Conservation (phyloP, 768 basidiomycete species). For the Collybia mongolica region DNA sequence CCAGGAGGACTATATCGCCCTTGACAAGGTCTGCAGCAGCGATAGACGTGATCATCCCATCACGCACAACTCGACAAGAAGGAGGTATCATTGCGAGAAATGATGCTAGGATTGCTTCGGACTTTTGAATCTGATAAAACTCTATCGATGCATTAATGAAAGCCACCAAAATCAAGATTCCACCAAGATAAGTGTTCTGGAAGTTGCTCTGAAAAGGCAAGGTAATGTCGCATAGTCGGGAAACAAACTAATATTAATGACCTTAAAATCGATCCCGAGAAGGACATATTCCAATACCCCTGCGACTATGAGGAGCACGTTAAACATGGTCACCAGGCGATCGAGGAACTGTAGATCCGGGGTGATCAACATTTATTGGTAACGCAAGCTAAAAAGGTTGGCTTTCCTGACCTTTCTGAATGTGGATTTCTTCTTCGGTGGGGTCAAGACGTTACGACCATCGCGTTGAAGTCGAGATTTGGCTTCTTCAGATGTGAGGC, state of each 20-base stretch:
- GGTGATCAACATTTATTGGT: neutral
- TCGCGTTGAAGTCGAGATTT: slow-evolving; percentile 51
- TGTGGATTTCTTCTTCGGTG: slow-evolving; percentile 66
- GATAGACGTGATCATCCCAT: slow-evolving; percentile 50
- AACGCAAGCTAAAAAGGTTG: neutral
- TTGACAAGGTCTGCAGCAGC: slow-evolving; percentile 64
- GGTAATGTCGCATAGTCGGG: slow-evolving; percentile 10
- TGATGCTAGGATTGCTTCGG: slow-evolving; percentile 68
- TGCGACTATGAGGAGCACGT: slow-evolving; percentile 64
- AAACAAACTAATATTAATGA: slow-evolving; percentile 16
- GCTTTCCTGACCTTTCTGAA: slow-evolving; percentile 48
- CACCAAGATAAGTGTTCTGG: slow-evolving; percentile 67
- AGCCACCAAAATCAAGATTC: slow-evolving; percentile 64
- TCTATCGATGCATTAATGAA: slow-evolving; percentile 72
- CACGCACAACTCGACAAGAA: slow-evolving; percentile 61
- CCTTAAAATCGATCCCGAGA: slow-evolving; percentile 61
- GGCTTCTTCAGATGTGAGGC: slow-evolving; percentile 53
- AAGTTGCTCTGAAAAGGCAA: slow-evolving; percentile 46
- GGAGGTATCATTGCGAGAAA: slow-evolving; percentile 78
- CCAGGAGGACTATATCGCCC: slow-evolving; percentile 64
- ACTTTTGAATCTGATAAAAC: slow-evolving; percentile 72
- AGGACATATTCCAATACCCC: slow-evolving; percentile 67
- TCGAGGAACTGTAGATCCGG: slow-evolving; percentile 52
- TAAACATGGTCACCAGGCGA: slow-evolving; percentile 62
- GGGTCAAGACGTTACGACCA: slow-evolving; percentile 63